Base-by-base conservation (phyloP, 2,329 filamentous ascomycete genomes). In the Stylonectria norvegica region DNA sequence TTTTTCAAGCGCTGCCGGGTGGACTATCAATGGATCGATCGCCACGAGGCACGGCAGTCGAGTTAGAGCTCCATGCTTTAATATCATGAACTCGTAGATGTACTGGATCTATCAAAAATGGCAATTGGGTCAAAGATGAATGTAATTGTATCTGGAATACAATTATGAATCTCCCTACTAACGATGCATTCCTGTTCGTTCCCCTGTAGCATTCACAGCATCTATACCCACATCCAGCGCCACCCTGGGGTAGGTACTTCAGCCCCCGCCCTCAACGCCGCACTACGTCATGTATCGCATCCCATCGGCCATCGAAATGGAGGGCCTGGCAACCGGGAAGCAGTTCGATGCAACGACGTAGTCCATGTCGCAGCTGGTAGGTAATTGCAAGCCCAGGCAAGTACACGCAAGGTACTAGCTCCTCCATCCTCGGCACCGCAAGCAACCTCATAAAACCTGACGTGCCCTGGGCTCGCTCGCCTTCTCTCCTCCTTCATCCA, bases 271-370 rank as follows among this genome's bases (percentile, higher is more conserved):
- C 38, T 29, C 20, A 28, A 18, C 39, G 47, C 42, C 32, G 38
- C 42, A 44, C 54, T 57, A 57, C 54, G 54, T 57, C 54, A 57
- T 57, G 52, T 52, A 57, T 41, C 50, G 40, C 48, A 48, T 36
- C 22, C 38, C 41, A 36, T 50, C 40, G 20, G 14, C 38, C n/a
- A 9, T 29, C 7, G 15, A 32, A 32, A 5, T 17, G 30, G 16
- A 19, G 30, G 17, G 30, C 14, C 6, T 30, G 8, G 27, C 8
- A 32, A 18, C 5, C 11, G 15, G 27, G 15, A 14, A 29, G 27
- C 27, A 29, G 5, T 14, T 14, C n/a, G 7, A 14, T 6, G 27
- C 27, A n/a, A 29, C 27, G 27, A 29, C 27, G 27, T 29, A 14
- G 7, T 14, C 15, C 7, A 7, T 29, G 5, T 15, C n/a, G n/a